Evolutionary conservation across 2,329 filamentous ascomycete species (phyloP).

Genomic region (Chaetomium sp.): DNA sequence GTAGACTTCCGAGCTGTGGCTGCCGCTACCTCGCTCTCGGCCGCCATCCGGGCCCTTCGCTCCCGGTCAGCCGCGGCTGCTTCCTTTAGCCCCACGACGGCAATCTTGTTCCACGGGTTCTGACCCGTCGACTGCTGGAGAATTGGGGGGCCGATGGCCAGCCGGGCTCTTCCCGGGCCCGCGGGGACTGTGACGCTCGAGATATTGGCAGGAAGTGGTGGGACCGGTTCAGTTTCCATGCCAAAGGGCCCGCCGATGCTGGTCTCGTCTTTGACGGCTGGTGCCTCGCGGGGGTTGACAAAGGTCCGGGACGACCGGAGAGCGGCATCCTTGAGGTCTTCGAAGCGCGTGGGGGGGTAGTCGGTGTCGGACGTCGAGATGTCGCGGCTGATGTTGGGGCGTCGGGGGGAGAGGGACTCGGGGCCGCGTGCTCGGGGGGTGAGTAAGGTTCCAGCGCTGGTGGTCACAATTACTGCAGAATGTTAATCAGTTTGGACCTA

Average conservation of each 20-base stretch:
- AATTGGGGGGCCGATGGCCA: conserved; percentile 46
- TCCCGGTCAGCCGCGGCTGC: conserved; percentile 43
- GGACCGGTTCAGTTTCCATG: conserved; percentile 38
- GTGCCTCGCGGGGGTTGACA: conserved; percentile 28
- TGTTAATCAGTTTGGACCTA: too few species aligned
- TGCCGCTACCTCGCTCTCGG: conserved; percentile 28
- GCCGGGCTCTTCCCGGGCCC: conserved; percentile 28
- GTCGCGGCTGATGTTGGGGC: conserved; percentile 33
- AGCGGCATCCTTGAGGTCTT: conserved; percentile 42
- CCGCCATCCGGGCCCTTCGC: conserved; percentile 30
- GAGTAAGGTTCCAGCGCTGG: conserved; percentile 33
- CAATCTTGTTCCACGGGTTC: conserved; percentile 39
- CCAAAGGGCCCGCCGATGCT: conserved; percentile 11
- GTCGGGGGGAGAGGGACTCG: conserved; percentile 36
- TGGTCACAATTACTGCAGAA: conserved; percentile 34
- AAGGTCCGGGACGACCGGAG: conserved; percentile 34
- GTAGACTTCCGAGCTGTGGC: conserved; percentile 33
- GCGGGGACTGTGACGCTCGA: conserved; percentile 28
- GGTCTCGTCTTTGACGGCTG: conserved; percentile 24
- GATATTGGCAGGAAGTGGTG: conserved; percentile 32
- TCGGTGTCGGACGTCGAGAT: conserved; percentile 38
- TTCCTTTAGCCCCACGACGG: conserved; percentile 44
- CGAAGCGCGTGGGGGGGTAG: conserved; percentile 41
- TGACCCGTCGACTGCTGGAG: conserved; percentile 32
- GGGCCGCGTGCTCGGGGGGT: conserved; percentile 26